Conservation (phyloP, 2,329 filamentous ascomycete genomes). For the Fusarium sp. region DNA sequence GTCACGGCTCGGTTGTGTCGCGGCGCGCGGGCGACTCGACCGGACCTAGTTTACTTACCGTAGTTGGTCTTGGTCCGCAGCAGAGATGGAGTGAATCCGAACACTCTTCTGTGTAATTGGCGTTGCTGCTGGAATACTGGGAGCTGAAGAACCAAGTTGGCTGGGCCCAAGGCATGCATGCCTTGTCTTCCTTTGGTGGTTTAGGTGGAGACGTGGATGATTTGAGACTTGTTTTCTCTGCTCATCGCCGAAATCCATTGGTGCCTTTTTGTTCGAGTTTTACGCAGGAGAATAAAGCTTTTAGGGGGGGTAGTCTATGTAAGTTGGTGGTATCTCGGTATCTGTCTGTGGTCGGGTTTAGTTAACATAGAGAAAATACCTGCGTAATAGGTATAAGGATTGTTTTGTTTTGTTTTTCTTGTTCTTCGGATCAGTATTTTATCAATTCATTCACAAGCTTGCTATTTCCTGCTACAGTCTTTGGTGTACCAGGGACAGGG, state of each 20-base stretch:
- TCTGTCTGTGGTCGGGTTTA: too few species aligned
- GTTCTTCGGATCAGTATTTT: too few species aligned
- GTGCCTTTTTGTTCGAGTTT: slow-evolving; percentile 2
- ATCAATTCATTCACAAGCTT: too few species aligned
- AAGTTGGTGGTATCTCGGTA: too few species aligned
- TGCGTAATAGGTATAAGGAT: too few species aligned
- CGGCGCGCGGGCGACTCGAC: slow-evolving; percentile 33
- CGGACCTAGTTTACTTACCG: slow-evolving; percentile 31
- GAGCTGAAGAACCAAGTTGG: too few species aligned
- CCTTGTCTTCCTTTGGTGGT: slow-evolving; percentile 11
- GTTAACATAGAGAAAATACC: too few species aligned
- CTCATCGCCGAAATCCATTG: slow-evolving; percentile 4
- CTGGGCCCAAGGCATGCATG: slow-evolving; percentile 3
- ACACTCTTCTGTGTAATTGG: slow-evolving; percentile 13
- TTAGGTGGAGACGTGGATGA: slow-evolving; percentile 5
- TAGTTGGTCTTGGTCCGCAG: slow-evolving; percentile 21
- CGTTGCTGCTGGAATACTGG: slow-evolving; percentile 9
- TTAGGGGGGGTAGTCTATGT: too few species aligned
- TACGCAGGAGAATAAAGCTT: too few species aligned
- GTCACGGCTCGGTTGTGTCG: slow-evolving; percentile 37
- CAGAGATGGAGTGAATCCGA: slow-evolving; percentile 14
- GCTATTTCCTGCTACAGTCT: too few species aligned
- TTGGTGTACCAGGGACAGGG: slow-evolving; percentile 10
- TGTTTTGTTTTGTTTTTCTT: too few species aligned
- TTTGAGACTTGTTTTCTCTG: slow-evolving; percentile 3